Percentiles rank a stretch among this genome's conserved stretches.
phyloP scores from a whole-genome alignment of 441 rosid species.

The Hura crepitans region DNA sequence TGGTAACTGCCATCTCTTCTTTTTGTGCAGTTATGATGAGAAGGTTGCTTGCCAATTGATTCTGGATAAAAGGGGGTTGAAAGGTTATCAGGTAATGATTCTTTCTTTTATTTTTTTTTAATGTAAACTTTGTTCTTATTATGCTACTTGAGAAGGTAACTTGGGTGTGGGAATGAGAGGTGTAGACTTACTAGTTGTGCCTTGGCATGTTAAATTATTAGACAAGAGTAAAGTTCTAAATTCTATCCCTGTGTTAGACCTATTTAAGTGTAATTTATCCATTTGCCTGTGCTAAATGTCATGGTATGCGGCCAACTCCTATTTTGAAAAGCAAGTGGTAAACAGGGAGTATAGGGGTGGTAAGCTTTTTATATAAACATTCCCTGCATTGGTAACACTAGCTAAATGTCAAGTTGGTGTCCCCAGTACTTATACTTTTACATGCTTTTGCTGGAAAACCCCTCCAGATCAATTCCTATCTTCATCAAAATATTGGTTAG shows the following conservation, averaged over 20 bases:
- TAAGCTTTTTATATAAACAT: background rate
- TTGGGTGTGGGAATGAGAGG: constrained; percentile 5
- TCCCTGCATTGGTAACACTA: no score
- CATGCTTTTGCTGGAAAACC: background rate
- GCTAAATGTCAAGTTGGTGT: background rate
- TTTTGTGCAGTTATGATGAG: constrained; percentile 75
- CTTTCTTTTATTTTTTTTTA: no score
- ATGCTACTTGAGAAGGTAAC: background rate
- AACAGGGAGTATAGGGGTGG: background rate
- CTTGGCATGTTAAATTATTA: background rate
- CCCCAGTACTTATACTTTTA: background rate
- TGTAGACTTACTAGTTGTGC: background rate
- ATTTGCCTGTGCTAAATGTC: background rate
- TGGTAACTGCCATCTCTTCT: constrained; percentile 23
- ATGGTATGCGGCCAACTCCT: background rate
- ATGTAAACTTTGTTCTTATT: constrained; percentile 10
- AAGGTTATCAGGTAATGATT: constrained; percentile 86
- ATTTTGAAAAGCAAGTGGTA: background rate
- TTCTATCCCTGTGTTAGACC: background rate
- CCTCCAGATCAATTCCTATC: background rate
- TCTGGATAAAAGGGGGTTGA: constrained; percentile 83
- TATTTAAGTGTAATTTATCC: background rate
- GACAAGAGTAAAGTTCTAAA: background rate
- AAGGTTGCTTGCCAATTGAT: constrained; percentile 92
- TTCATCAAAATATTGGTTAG: background rate